A percentile compares a stretch with the other conserved stretches of the same genome.
Conservation (phyloP, 2,329 filamentous ascomycete species). For the Phaeoacremonium minimum region DNA sequence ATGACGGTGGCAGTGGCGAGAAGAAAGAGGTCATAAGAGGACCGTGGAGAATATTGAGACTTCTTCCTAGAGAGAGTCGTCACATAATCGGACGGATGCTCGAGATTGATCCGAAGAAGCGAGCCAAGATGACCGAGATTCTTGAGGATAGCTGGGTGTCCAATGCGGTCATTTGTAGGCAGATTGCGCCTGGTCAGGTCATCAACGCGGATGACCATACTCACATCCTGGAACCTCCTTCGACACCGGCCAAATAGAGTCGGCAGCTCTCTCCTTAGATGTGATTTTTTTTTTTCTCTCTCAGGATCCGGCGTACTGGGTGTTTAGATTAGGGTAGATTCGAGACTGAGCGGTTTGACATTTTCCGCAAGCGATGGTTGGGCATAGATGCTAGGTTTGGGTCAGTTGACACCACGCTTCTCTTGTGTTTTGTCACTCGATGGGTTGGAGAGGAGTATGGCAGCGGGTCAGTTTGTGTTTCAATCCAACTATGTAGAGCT, state of each 20-base stretch:
- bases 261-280: too few species aligned
- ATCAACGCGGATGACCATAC: constrained; percentile 72
- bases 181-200: constrained; percentile 66
- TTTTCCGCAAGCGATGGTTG: too few species aligned
- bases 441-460: too few species aligned
- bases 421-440: too few species aligned
- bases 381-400: too few species aligned
- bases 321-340: too few species aligned
- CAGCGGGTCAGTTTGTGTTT: too few species aligned
- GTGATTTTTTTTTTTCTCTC: too few species aligned
- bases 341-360: too few species aligned
- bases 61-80: constrained; percentile 84
- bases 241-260: constrained; percentile 25
- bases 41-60: constrained; percentile 81
- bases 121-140: constrained; percentile 83
- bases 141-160: constrained; percentile 87
- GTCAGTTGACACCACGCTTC: too few species aligned
- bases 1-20: constrained; percentile 26
- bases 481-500: too few species aligned
- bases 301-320: too few species aligned
- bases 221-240: constrained; percentile 77
- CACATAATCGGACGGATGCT: constrained; percentile 92
- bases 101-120: constrained; percentile 76
- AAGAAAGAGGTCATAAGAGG: constrained; percentile 82
- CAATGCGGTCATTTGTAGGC: constrained; percentile 77